Percentiles rank a stretch among this genome's conserved stretches.
phyloP scores from a whole-genome alignment of 345 rosid species.

The Leavenworthia alabamica region DNA sequence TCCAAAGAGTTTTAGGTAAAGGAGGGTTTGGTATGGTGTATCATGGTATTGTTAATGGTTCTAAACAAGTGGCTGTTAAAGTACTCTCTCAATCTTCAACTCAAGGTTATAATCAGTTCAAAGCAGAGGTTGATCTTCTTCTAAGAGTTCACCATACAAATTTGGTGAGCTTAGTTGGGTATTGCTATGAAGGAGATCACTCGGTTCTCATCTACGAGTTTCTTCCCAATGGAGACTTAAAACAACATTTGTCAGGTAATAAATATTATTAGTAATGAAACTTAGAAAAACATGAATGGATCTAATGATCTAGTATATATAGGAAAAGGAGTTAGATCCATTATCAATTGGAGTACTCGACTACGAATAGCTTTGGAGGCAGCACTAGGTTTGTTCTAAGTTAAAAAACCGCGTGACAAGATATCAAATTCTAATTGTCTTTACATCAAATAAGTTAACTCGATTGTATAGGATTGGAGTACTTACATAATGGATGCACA shows the following conservation, averaged over 20 bases:
- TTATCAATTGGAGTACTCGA: slow-evolving; percentile 35
- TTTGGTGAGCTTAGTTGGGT: too few species aligned
- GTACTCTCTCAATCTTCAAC: slow-evolving; percentile 32
- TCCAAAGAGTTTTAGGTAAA: slow-evolving; percentile 31
- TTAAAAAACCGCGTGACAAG: not conserved
- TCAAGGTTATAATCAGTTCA: slow-evolving; percentile 31
- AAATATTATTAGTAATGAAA: too few species aligned
- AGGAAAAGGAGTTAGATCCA: slow-evolving; percentile 10
- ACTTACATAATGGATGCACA: slow-evolving; percentile 19
- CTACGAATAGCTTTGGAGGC: slow-evolving; percentile 40
- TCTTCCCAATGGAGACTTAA: too few species aligned
- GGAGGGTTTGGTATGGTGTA: slow-evolving; percentile 47
- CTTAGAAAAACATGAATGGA: not conserved
- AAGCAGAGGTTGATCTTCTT: slow-evolving; percentile 25
- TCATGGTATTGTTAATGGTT: slow-evolving; percentile 29
- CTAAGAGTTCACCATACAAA: too few species aligned
- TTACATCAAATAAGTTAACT: slow-evolving; percentile 17
- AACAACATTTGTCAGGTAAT: too few species aligned
- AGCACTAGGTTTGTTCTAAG: slow-evolving; percentile 31
- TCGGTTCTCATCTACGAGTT: too few species aligned
- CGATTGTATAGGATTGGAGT: not conserved
- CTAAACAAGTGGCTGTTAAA: slow-evolving; percentile 42
- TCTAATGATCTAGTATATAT: not conserved
- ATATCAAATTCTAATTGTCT: not conserved
- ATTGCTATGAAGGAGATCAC: too few species aligned